phyloP scores from a whole-genome alignment of 331 rosid species.

The Ulmus americana region DNA sequence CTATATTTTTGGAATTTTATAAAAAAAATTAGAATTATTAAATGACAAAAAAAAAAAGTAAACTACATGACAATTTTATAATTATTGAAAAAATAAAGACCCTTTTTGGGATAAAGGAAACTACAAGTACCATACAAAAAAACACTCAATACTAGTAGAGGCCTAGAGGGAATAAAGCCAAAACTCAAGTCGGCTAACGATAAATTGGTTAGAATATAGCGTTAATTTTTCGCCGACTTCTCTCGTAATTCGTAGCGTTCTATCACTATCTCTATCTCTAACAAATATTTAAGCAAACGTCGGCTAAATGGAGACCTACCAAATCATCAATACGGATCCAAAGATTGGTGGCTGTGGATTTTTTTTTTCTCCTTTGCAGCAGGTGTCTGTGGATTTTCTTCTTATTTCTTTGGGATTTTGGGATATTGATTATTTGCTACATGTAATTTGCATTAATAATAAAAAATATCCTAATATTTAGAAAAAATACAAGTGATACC shows the following conservation, averaged over 20 bases:
- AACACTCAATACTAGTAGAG: background rate
- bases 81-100: too few species aligned
- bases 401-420: background rate
- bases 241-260: background rate
- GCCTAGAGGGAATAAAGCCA: background rate
- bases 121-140: too few species aligned
- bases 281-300: background rate
- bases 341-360: conserved; percentile 3
- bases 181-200: background rate
- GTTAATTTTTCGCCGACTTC: conserved; percentile 10
- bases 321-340: conserved; percentile 3
- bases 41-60: too few species aligned
- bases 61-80: too few species aligned
- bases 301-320: conserved; percentile 5
- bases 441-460: too few species aligned
- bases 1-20: too few species aligned
- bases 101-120: too few species aligned
- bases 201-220: background rate
- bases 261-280: conserved; percentile 1
- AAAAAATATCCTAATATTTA: too few species aligned
- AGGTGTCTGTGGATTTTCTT: background rate
- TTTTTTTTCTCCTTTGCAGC: background rate
- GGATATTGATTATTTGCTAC: background rate
- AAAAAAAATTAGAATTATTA: too few species aligned
- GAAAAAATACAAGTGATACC: too few species aligned